These are phyloP conservation scores for Pholiota microspora DNA, from an alignment of 768 basidiomycete species.

Conservation along the genomic window DNA sequence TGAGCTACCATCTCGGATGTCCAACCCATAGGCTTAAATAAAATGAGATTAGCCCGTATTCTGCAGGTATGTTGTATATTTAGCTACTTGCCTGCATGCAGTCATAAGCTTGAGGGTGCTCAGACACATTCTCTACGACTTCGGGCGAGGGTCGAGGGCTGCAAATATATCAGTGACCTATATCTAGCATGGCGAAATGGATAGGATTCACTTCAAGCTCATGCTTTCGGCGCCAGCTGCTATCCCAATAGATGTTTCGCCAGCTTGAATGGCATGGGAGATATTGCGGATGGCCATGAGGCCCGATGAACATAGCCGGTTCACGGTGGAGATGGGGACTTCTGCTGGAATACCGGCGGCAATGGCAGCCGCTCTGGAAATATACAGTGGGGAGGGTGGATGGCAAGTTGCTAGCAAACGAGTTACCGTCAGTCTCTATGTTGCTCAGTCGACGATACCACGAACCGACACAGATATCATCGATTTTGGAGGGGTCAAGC, in stretches of 20 bases:
- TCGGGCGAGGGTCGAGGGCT: slow-evolving; percentile 77
- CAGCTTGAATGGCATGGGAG: slow-evolving; percentile 80
- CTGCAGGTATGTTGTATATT: too few species aligned
- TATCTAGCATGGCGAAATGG: background rate
- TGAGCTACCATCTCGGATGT: slow-evolving; percentile 90
- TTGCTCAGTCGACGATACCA: background rate
- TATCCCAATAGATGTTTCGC: slow-evolving; percentile 84
- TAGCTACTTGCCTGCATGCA: slow-evolving; percentile 74
- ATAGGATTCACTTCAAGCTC: slow-evolving; percentile 65
- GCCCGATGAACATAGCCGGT: slow-evolving; percentile 92
- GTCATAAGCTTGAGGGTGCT: slow-evolving; percentile 65
- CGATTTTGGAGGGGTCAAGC: slow-evolving; percentile 69
- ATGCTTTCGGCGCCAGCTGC: slow-evolving; percentile 85
- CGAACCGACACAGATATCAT: slow-evolving; percentile 83
- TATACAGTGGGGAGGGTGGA: slow-evolving; percentile 76
- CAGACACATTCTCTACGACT: slow-evolving; percentile 55
- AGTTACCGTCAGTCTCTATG: background rate
- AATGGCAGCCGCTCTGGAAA: slow-evolving; percentile 84
- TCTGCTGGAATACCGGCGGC: slow-evolving; percentile 86
- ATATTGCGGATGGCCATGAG: slow-evolving; percentile 92
- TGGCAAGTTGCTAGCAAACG: slow-evolving; percentile 68
- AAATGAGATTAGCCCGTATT: background rate
- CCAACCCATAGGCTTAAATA: slow-evolving; percentile 86
- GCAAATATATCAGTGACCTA: background rate
- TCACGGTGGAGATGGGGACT: slow-evolving; percentile 88